phyloP scores from a whole-genome alignment of 169 alveolate genomes.

The Eimeria tenella region DNA sequence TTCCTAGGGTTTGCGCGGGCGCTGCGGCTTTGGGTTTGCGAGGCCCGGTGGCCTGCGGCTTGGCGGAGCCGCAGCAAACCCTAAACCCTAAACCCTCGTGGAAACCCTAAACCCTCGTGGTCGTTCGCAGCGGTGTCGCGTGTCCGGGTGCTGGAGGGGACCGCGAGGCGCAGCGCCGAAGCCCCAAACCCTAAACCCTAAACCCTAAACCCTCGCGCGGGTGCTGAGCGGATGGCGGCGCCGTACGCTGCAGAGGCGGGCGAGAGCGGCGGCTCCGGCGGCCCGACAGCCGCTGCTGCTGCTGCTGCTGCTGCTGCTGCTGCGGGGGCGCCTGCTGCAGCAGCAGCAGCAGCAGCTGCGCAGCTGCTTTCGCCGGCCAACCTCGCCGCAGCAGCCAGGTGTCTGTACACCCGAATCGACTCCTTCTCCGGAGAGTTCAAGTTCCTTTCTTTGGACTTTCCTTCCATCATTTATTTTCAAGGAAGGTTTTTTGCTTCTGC shows the following conservation, averaged over 20 bases:
- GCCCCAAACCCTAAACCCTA: constrained; percentile 47
- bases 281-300: not conserved
- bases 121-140: not conserved
- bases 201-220: constrained; percentile 13
- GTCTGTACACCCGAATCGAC: constrained; percentile 80
- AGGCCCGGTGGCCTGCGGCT: too few species aligned
- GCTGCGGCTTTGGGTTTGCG: not conserved
- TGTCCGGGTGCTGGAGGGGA: not conserved
- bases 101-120: constrained; percentile 4
- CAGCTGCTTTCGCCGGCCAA: constrained; percentile 63
- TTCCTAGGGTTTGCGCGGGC: not conserved
- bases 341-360: not conserved
- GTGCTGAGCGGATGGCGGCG: constrained; percentile 12
- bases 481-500: constrained; percentile 79
- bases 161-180: too few species aligned
- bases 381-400: constrained; percentile 77
- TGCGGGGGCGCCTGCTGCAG: not conserved
- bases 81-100: not conserved
- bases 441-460: constrained; percentile 70
- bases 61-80: not conserved
- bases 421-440: constrained; percentile 78
- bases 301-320: not conserved
- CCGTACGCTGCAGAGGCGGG: constrained; percentile 29
- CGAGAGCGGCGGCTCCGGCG: not conserved
- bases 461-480: constrained; percentile 65